phyloP scores from a whole-genome alignment of 2,329 filamentous ascomycete genomes.

The Albifimbria verrucaria region DNA sequence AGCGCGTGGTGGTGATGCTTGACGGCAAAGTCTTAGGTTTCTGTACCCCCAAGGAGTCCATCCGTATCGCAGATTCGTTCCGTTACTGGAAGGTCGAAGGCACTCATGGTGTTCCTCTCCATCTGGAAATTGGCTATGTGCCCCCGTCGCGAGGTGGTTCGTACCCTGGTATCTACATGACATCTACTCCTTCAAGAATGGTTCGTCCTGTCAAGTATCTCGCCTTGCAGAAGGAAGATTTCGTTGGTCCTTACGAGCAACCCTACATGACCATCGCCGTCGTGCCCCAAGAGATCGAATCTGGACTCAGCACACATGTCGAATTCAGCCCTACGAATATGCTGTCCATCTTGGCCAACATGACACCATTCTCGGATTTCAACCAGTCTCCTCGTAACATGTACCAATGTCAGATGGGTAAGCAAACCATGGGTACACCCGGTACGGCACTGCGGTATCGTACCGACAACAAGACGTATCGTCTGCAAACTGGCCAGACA shows the following conservation, averaged over 20 bases:
- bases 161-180: constrained; percentile 94
- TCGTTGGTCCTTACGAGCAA: constrained; percentile 90
- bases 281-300: constrained; percentile 79
- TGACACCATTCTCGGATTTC: constrained; percentile 98
- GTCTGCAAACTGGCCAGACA: constrained; percentile 91
- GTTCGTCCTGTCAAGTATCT: constrained; percentile 90
- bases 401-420: constrained; percentile 99
- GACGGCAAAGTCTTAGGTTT: constrained; percentile 89
- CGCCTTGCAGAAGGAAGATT: constrained; percentile 80
- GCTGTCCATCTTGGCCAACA: constrained; percentile 94
- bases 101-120: constrained; percentile 70
- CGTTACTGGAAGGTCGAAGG: constrained; percentile 96
- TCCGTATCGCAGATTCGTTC: constrained; percentile 78
- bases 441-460: constrained; percentile 80
- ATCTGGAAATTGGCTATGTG: constrained; percentile 90
- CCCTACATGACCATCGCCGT: constrained; percentile 98
- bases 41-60: constrained; percentile 81
- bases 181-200: constrained; percentile 82
- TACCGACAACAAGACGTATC: constrained; percentile 96
- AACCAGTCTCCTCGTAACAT: constrained; percentile 99
- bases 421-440: constrained; percentile 98
- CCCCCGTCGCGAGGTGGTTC: constrained; percentile 87
- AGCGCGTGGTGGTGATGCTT: constrained; percentile 85
- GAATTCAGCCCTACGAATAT: constrained; percentile 96
- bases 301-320: constrained; percentile 89